Conservation (phyloP, 768 basidiomycete species). For the Suillus paluster region DNA sequence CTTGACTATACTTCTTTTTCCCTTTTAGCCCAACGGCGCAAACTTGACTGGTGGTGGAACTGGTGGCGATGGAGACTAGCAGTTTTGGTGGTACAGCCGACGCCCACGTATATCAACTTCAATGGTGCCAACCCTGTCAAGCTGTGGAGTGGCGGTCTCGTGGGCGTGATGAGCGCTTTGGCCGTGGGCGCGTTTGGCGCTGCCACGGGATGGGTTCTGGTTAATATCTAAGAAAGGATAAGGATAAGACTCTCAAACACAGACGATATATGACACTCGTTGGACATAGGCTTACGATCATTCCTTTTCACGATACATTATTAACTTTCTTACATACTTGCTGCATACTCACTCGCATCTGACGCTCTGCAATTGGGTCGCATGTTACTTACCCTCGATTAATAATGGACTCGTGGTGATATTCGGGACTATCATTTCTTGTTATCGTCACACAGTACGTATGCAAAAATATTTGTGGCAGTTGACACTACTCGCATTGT, state of each 20-base stretch:
- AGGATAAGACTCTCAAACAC: neutral
- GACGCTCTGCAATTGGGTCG: no score
- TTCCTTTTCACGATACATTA: neutral
- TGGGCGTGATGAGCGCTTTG: slow-evolving; percentile 9
- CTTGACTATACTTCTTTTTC: slow-evolving; percentile 2
- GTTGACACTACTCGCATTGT: neutral
- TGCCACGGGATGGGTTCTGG: slow-evolving; percentile 3
- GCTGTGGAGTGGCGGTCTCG: slow-evolving; percentile 1
- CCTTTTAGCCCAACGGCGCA: slow-evolving; percentile 61
- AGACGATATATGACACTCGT: neutral
- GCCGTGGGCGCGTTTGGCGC: slow-evolving; percentile 12
- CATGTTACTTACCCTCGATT: neutral
- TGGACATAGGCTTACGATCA: neutral
- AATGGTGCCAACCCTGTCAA: slow-evolving; percentile 33
- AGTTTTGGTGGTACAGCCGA: slow-evolving; percentile 23
- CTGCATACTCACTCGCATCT: neutral
- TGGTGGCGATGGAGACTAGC: slow-evolving; percentile 39
- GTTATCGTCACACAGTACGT: no score
- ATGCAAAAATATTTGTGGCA: no score
- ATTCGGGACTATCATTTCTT: neutral
- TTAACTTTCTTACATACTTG: neutral
- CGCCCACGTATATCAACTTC: slow-evolving; percentile 52
- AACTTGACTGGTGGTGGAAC: slow-evolving; percentile 68
- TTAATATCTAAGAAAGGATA: neutral
- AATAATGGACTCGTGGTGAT: neutral